These are phyloP conservation scores for Termitomyces sp. DNA, from an alignment of 768 basidiomycete genomes.

Conservation along the genomic window DNA sequence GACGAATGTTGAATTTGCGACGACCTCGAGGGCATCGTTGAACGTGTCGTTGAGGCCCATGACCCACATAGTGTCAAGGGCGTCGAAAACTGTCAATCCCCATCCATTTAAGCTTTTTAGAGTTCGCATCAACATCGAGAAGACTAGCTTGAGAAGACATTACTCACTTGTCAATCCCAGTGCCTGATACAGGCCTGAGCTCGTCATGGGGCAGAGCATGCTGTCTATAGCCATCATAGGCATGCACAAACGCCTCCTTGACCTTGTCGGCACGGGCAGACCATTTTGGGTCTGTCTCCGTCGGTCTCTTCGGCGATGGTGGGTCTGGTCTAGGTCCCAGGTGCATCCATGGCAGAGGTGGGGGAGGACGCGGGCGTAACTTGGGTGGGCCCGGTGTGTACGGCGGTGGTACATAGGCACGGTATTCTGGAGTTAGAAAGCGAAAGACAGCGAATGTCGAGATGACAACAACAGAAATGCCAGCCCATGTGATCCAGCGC, in stretches of 20 bases:
- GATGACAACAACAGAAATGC: slow-evolving; percentile 17
- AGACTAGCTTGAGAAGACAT: neutral
- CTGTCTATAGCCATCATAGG: slow-evolving; percentile 51
- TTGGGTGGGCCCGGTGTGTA: neutral
- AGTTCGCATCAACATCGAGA: neutral
- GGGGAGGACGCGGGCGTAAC: neutral
- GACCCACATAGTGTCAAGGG: slow-evolving; percentile 80
- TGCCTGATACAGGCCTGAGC: slow-evolving; percentile 48
- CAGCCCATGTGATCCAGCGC: slow-evolving; percentile 21
- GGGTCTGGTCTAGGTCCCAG: neutral
- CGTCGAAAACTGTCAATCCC: slow-evolving; percentile 72
- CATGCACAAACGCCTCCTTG: slow-evolving; percentile 56
- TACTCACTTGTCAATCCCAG: slow-evolving; percentile 51
- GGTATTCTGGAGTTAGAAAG: neutral
- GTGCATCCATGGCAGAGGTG: slow-evolving; percentile 4
- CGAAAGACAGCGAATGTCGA: slow-evolving; percentile 8
- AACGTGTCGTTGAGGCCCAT: slow-evolving; percentile 73
- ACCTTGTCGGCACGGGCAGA: slow-evolving; percentile 49
- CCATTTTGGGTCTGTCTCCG: slow-evolving; percentile 31
- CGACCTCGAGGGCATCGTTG: slow-evolving; percentile 48
- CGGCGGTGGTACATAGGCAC: slow-evolving; percentile 6
- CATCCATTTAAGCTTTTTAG: slow-evolving; percentile 66
- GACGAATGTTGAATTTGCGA: slow-evolving; percentile 46
- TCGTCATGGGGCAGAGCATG: slow-evolving; percentile 58
- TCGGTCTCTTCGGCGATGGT: neutral